Conservation (phyloP, 2,329 filamentous ascomycete species). For the Didymella arachidicola region DNA sequence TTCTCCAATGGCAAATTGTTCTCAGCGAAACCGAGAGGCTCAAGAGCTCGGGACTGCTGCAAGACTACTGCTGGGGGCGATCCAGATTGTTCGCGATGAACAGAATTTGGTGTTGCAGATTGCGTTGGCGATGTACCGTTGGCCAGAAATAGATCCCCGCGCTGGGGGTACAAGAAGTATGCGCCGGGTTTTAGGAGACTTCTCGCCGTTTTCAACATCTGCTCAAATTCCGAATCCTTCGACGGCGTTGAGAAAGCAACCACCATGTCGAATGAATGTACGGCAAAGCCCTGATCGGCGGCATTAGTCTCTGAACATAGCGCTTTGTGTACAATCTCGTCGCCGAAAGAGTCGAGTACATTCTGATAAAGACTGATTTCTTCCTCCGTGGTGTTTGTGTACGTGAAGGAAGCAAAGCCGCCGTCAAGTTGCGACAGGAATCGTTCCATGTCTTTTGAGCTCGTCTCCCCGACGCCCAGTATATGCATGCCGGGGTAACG, state of each 20-base stretch:
- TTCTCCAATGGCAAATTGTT: not conserved
- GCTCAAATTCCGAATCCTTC: not conserved
- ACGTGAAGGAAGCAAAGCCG: slow-evolving; percentile 24
- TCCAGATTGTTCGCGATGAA: not conserved
- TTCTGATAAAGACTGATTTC: slow-evolving; percentile 1
- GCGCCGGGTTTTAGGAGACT: slow-evolving; percentile 51
- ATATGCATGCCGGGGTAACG: slow-evolving; percentile 11
- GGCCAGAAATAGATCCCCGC: not conserved
- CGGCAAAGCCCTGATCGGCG: slow-evolving; percentile 21
- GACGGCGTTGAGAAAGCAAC: slow-evolving; percentile 13
- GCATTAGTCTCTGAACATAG: slow-evolving; percentile 20
- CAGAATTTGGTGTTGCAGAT: not conserved
- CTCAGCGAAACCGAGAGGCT: not conserved
- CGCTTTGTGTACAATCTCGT: slow-evolving; percentile 18
- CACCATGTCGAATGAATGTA: slow-evolving; percentile 28
- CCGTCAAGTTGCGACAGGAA: slow-evolving; percentile 15
- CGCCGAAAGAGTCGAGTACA: not conserved
- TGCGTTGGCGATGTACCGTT: not conserved
- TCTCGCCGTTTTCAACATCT: not conserved
- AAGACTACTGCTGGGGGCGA: too few species aligned
- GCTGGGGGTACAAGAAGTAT: slow-evolving; percentile 43
- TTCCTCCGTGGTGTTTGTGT: slow-evolving; percentile 24
- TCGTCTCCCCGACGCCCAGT: slow-evolving; percentile 15
- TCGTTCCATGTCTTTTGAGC: slow-evolving; percentile 9
- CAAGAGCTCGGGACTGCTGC: not conserved